Evolutionary conservation across 2,329 filamentous ascomycete species (phyloP).

Genomic region (Penicillium italicum): DNA sequence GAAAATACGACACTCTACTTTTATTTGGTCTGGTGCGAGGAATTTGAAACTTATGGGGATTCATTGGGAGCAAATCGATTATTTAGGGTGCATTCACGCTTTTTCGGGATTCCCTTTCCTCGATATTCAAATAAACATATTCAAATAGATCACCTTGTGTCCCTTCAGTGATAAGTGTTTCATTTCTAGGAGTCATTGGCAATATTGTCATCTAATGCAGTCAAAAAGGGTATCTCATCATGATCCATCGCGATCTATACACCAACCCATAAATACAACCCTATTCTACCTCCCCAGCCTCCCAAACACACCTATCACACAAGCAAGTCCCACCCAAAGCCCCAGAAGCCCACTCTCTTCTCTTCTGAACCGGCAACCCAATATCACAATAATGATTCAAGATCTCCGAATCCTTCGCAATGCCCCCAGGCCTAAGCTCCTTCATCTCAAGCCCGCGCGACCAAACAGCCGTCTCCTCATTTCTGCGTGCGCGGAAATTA

Average conservation of each 20-base stretch:
- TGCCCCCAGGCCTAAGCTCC: conserved; percentile 54
- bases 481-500: conserved; percentile 35
- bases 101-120: background rate
- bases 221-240: conserved; percentile 19
- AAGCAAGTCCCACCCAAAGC: conserved; percentile 85
- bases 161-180: background rate
- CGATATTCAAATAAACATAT: background rate
- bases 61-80: background rate
- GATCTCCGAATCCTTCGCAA: conserved; percentile 78
- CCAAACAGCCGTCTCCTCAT: conserved; percentile 39
- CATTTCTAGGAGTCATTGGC: background rate
- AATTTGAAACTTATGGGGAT: background rate
- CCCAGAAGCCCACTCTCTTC: conserved; percentile 83
- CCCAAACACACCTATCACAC: conserved; percentile 76
- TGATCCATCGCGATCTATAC: background rate
- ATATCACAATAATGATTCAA: conserved; percentile 95
- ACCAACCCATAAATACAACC: background rate
- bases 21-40: background rate
- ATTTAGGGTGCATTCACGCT: background rate
- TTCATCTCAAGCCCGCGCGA: conserved; percentile 15
- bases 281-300: conserved; percentile 45
- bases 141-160: background rate
- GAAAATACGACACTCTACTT: conserved; percentile 3
- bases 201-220: background rate
- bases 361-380: conserved; percentile 68